These are phyloP conservation scores for Apophysomyces elegans DNA, from an alignment of 371 early-diverging fungal species.

Conservation along the genomic window DNA sequence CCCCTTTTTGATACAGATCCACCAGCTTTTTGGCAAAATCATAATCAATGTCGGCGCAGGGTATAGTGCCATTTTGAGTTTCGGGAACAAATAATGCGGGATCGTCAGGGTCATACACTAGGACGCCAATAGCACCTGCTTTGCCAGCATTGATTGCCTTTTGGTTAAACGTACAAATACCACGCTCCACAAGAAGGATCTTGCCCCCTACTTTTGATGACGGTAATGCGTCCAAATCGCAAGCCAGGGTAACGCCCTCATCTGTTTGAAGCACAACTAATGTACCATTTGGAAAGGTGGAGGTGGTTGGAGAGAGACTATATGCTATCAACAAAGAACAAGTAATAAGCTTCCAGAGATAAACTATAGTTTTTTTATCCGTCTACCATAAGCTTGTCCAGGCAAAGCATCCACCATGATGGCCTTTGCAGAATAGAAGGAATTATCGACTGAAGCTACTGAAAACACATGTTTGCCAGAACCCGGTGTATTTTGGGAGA, in stretches of 20 bases:
- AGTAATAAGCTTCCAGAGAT: constrained; percentile 33
- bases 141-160: constrained; percentile 42
- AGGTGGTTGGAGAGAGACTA: constrained; percentile 28
- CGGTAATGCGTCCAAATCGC: background rate
- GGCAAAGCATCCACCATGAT: constrained; percentile 21
- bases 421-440: constrained; percentile 22
- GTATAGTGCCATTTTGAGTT: constrained; percentile 28
- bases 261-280: constrained; percentile 19
- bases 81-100: constrained; percentile 19
- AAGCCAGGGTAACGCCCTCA: constrained; percentile 10
- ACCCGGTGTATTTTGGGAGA: constrained; percentile 49
- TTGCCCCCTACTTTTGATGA: constrained; percentile 27
- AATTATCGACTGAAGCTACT: constrained; percentile 68
- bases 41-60: constrained; percentile 44
- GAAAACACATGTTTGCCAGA: constrained; percentile 51
- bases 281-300: constrained; percentile 30
- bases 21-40: constrained; percentile 27
- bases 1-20: background rate
- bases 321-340: constrained; percentile 51
- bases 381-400: constrained; percentile 24
- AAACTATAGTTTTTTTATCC: constrained; percentile 11
- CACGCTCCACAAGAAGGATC: constrained; percentile 55
- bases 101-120: constrained; percentile 47
- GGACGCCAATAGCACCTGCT: constrained; percentile 54
- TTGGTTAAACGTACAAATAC: constrained; percentile 53